phyloP scores from a whole-genome alignment of 1,139 yeast species.

The Yamadazyma diospyri region DNA sequence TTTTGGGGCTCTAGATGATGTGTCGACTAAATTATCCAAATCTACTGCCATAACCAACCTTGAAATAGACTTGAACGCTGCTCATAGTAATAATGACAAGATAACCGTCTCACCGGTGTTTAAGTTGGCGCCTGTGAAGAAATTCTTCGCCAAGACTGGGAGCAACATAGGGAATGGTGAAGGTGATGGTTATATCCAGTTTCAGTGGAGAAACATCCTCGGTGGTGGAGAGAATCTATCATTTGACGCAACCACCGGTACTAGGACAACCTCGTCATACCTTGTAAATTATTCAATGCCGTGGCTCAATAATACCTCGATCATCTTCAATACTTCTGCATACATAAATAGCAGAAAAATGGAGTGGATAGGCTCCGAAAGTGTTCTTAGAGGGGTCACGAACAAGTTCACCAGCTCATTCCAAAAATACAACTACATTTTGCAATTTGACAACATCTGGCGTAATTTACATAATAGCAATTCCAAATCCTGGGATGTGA shows the following conservation, averaged over 20 bases:
- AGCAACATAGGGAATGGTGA: conserved; percentile 93
- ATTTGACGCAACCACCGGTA: conserved; percentile 76
- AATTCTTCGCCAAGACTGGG: conserved; percentile 81
- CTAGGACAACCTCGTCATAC: conserved; percentile 75
- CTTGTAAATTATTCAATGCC: conserved; percentile 65
- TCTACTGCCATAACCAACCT: conserved; percentile 47
- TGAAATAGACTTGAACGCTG: conserved; percentile 37
- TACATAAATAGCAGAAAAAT: conserved; percentile 59
- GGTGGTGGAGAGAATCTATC: conserved; percentile 85
- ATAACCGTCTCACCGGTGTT: conserved; percentile 55
- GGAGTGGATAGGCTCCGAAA: conserved; percentile 57
- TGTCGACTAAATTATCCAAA: conserved; percentile 38
- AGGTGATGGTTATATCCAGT: conserved; percentile 85
- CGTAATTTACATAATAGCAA: conserved; percentile 52
- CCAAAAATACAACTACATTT: conserved; percentile 45
- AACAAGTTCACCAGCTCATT: conserved; percentile 43
- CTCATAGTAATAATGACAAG: conserved; percentile 14
- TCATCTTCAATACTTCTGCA: conserved; percentile 52
- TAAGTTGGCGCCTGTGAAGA: conserved; percentile 57
- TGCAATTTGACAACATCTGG: conserved; percentile 68
- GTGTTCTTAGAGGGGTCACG: conserved; percentile 61
- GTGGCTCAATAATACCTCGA: conserved; percentile 45
- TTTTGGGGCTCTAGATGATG: conserved; percentile 37
- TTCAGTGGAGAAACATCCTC: conserved; percentile 71
- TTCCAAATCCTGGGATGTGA: conserved; percentile 31